phyloP scores from a whole-genome alignment of 2,329 filamentous ascomycete genomes.

The Neonectria magnoliae region DNA sequence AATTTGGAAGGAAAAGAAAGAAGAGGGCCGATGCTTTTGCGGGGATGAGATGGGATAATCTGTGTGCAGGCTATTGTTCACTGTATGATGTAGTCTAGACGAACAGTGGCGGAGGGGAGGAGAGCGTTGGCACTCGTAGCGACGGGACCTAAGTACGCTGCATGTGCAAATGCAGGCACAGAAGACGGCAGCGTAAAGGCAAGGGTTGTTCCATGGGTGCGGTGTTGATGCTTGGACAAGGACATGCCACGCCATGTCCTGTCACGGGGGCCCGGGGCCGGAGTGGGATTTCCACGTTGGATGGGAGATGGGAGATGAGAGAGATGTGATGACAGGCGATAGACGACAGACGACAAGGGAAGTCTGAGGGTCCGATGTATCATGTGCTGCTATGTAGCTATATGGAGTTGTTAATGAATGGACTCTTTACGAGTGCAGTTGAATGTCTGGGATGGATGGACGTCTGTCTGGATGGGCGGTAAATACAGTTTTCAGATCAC shows the following conservation, averaged over 20 bases:
- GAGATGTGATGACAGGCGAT: not conserved
- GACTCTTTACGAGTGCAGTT: no score
- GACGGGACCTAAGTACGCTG: not conserved
- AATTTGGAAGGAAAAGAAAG: not conserved
- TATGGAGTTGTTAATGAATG: not conserved
- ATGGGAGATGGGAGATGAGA: conserved; percentile 3
- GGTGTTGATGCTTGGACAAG: conserved; percentile 4
- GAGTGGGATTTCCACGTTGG: not conserved
- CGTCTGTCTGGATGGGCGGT: not conserved
- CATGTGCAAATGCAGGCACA: not conserved
- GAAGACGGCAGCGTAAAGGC: not conserved
- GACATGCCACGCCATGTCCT: conserved; percentile 14
- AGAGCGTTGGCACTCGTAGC: no score
- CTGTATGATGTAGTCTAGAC: not conserved
- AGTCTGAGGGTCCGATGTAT: not conserved
- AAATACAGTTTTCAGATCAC: not conserved
- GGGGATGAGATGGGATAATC: conserved; percentile 1
- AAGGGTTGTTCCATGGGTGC: not conserved
- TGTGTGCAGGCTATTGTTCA: not conserved
- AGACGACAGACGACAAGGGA: not conserved
- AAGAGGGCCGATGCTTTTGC: conserved; percentile 4
- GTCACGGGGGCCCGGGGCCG: not conserved
- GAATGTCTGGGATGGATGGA: not conserved
- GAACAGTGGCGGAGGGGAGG: not conserved
- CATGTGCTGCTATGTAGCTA: not conserved